Conservation (phyloP, 371 early-diverging fungal species). For the Syncephalis fuscata region DNA sequence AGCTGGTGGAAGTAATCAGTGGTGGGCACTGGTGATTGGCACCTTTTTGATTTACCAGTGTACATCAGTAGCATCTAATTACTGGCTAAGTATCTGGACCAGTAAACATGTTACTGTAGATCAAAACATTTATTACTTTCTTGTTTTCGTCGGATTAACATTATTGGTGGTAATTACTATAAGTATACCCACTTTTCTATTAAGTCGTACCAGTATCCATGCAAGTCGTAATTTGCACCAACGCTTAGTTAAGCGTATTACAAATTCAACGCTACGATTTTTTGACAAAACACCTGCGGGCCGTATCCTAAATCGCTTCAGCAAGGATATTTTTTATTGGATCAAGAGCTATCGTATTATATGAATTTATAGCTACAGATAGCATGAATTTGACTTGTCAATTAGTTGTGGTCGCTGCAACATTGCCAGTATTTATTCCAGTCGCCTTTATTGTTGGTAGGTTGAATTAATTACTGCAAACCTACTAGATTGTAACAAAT, state of each 20-base stretch:
- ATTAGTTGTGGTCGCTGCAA: constrained; percentile 25
- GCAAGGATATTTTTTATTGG: constrained; percentile 57
- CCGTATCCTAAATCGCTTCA: constrained; percentile 60
- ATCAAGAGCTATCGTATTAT: constrained; percentile 33
- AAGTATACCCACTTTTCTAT: neutral
- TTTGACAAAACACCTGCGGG: constrained; percentile 82
- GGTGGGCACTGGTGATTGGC: constrained; percentile 42
- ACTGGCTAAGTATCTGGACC: constrained; percentile 8
- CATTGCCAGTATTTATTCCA: too few relatives aligned
- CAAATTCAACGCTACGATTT: constrained; percentile 52
- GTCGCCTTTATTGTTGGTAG: constrained; percentile 37
- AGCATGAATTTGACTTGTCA: constrained; percentile 34
- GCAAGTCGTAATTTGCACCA: constrained; percentile 28
- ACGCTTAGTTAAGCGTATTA: constrained; percentile 23
- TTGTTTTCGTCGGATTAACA: constrained; percentile 4
- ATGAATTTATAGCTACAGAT: too few relatives aligned
- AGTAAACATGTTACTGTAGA: constrained; percentile 8
- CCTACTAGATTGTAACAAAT: too few relatives aligned
- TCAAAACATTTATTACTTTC: neutral
- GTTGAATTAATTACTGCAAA: constrained; percentile 17
- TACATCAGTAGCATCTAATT: constrained; percentile 21
- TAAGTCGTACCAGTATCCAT: constrained; percentile 19
- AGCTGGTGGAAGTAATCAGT: too few relatives aligned
- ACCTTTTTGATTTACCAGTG: constrained; percentile 20
- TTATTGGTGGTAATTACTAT: neutral